Evolutionary conservation across 2,329 filamentous ascomycete genomes (phyloP).

Genomic region (Amylocarpus encephaloides): DNA sequence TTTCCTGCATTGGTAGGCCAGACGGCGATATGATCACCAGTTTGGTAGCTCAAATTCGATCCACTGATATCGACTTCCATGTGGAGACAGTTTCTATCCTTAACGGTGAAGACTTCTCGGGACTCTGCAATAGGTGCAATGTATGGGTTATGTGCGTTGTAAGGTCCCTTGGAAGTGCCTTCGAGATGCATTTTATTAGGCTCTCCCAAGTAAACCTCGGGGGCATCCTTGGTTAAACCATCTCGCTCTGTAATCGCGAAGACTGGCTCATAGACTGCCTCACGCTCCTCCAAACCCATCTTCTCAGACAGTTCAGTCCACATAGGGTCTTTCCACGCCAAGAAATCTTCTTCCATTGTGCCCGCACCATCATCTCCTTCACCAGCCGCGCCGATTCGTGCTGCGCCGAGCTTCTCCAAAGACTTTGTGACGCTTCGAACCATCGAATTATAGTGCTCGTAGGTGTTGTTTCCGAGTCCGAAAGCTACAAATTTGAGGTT

Average conservation of each 20-base stretch:
- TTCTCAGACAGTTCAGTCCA: conserved; percentile 78
- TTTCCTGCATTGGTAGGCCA: conserved; percentile 95
- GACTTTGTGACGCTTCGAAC: conserved; percentile 84
- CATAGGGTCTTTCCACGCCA: conserved; percentile 99
- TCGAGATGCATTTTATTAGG: conserved; percentile 95
- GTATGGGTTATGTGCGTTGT: conserved; percentile 94
- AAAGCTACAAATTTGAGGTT: conserved; percentile 93
- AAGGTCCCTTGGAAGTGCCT: conserved; percentile 75
- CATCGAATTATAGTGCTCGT: conserved; percentile 99
- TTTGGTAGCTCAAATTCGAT: conserved; percentile 89
- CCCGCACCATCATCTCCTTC: conserved; percentile 97
- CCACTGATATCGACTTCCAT: conserved; percentile 88
- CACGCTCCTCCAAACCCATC: conserved; percentile 88
- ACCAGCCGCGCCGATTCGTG: conserved; percentile 78
- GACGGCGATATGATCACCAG: conserved; percentile 92
- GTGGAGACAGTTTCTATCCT: conserved; percentile 91
- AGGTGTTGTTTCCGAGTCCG: conserved; percentile 97
- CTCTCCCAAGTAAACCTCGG: conserved; percentile 88
- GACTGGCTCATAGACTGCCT: conserved; percentile 90
- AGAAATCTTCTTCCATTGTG: conserved; percentile 99
- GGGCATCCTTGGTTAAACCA: conserved; percentile 64
- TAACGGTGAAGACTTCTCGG: conserved; percentile 81
- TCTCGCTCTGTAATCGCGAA: conserved; percentile 77
- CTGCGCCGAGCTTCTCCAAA: conserved; percentile 74
- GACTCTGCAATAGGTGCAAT: conserved; percentile 91